phyloP scores from a whole-genome alignment of 176 grass and related monocot species.

The Aegilops umbellulata region DNA sequence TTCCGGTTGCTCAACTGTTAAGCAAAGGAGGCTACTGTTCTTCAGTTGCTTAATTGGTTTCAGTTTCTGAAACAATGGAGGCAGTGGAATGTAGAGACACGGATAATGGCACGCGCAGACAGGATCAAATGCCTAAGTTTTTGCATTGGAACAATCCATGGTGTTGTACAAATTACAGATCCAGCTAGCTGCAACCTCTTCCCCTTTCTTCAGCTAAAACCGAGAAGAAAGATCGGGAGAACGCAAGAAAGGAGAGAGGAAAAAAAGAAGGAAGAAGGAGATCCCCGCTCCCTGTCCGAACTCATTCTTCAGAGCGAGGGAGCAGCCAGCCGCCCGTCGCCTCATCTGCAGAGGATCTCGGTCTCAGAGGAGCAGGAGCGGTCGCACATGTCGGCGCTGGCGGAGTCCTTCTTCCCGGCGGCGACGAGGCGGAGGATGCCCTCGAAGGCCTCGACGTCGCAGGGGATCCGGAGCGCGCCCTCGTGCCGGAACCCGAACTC shows the following conservation, averaged over 20 bases:
- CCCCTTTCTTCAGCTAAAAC: constrained; percentile 52
- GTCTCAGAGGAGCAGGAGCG: constrained; percentile 58
- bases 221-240: constrained; percentile 48
- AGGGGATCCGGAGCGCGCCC: constrained; percentile 85
- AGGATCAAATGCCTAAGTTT: constrained; percentile 12
- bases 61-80: background rate
- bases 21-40: background rate
- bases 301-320: background rate
- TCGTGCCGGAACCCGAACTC: constrained; percentile 90
- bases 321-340: too few relatives aligned
- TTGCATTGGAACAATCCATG: constrained; percentile 27
- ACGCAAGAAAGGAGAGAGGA: constrained; percentile 47
- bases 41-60: background rate
- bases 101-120: background rate
- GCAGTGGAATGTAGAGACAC: background rate
- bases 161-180: constrained; percentile 44
- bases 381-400: constrained; percentile 36
- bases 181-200: constrained; percentile 33
- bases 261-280: background rate
- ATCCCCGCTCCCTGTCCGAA: background rate
- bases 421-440: constrained; percentile 54
- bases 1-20: background rate
- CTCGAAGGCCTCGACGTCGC: constrained; percentile 66
- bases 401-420: constrained; percentile 48
- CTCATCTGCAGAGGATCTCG: constrained; percentile 70